Evolutionary conservation across 805 yeast species (phyloP).

Genomic region (Yarrowia divulgata): DNA sequence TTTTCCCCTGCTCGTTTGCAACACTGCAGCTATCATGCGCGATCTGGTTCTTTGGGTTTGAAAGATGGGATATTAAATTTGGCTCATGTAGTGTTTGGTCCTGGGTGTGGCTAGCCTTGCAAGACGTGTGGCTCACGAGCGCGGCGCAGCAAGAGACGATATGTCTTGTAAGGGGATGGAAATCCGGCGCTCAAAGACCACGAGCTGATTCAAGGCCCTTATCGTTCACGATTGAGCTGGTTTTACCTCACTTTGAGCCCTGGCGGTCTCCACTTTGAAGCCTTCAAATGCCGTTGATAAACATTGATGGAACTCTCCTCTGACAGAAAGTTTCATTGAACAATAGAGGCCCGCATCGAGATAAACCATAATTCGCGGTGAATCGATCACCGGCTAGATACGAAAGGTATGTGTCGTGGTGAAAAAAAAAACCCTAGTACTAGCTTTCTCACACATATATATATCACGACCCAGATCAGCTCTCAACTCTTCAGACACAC

Average conservation of each 20-base stretch:
- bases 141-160: conserved; percentile 3
- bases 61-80: conserved; percentile 10
- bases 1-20: conserved; percentile 16
- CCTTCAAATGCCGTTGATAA: conserved; percentile 19
- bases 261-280: too few relatives aligned
- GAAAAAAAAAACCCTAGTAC: conserved; percentile 12
- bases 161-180: neutral
- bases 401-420: conserved; percentile 7
- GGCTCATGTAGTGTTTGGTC: conserved; percentile 16
- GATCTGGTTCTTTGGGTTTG: neutral
- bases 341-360: conserved; percentile 27
- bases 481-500: conserved; percentile 12
- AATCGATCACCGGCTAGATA: conserved; percentile 35
- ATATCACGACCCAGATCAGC: conserved; percentile 31
- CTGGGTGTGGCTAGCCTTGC: conserved; percentile 29
- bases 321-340: conserved; percentile 13
- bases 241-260: neutral
- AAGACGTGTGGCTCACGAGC: neutral
- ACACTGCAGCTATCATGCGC: conserved; percentile 14
- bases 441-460: conserved; percentile 23
- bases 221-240: neutral
- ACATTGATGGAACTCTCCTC: neutral
- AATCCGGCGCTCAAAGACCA: neutral
- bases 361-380: conserved; percentile 11
- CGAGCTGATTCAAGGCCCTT: neutral